These are phyloP conservation scores for Macrophomina pseudophaseolina DNA, from an alignment of 2,329 filamentous ascomycete genomes.

Conservation along the genomic window DNA sequence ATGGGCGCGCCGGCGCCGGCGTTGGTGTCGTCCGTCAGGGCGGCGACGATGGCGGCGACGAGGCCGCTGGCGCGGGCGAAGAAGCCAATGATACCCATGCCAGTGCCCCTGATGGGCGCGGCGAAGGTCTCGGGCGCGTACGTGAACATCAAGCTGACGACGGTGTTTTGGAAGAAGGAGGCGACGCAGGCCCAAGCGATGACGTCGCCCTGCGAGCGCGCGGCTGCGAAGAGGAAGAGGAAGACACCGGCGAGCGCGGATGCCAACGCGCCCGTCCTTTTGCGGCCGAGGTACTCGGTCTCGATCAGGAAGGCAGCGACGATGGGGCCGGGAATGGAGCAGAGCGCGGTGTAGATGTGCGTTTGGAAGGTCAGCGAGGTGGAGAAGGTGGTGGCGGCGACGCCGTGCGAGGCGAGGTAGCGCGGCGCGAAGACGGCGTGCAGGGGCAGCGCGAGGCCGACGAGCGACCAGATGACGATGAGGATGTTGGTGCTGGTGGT, in stretches of 20 bases:
- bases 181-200: conserved; percentile 70
- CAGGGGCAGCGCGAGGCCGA: conserved; percentile 53
- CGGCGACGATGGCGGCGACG: conserved; percentile 68
- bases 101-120: conserved; percentile 71
- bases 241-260: conserved; percentile 49
- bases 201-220: conserved; percentile 61
- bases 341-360: conserved; percentile 61
- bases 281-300: conserved; percentile 44
- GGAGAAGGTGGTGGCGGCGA: conserved; percentile 45
- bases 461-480: conserved; percentile 49
- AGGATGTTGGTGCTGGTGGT: conserved; percentile 45
- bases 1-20: conserved; percentile 47
- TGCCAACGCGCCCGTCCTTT: conserved; percentile 52
- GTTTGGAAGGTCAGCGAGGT: conserved; percentile 57
- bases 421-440: conserved; percentile 59
- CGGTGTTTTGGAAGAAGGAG: conserved; percentile 65
- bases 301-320: conserved; percentile 52
- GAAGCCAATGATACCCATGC: conserved; percentile 73
- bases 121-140: conserved; percentile 80
- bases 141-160: conserved; percentile 74
- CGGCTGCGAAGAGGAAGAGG: conserved; percentile 52
- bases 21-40: conserved; percentile 48
- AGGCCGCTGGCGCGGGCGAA: conserved; percentile 71
- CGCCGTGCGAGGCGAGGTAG: conserved; percentile 60
- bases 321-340: conserved; percentile 54